Evolutionary conservation across 164 flowering plant genomes (phyloP).

Genomic region (Dillenia suffruticosa): DNA sequence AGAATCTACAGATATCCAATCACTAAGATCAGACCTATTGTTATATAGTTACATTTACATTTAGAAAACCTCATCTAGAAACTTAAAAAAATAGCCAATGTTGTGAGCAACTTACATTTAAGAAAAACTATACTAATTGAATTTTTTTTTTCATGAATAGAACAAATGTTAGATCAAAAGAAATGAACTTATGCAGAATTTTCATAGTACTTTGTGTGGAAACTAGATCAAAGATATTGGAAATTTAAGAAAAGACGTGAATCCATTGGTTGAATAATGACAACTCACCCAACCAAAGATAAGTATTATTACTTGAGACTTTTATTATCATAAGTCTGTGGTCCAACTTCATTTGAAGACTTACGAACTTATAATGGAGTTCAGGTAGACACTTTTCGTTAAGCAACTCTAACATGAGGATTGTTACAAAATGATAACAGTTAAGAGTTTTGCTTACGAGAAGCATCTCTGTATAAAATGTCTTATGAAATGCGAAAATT

Average conservation of each 20-base stretch:
- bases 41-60: too few relatives aligned
- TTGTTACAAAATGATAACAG: background rate
- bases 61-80: too few relatives aligned
- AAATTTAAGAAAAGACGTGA: too few relatives aligned
- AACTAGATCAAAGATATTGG: too few relatives aligned
- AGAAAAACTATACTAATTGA: constrained; percentile 9
- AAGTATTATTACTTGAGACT: constrained; percentile 1
- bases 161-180: background rate
- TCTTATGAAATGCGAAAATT: constrained; percentile 1
- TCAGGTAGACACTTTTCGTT: background rate
- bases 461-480: background rate
- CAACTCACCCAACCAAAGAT: background rate
- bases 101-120: background rate
- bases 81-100: too few relatives aligned
- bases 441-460: background rate
- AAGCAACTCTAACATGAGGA: background rate
- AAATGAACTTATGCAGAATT: too few relatives aligned
- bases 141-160: constrained; percentile 1
- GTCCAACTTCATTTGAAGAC: constrained; percentile 1
- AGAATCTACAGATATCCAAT: too few relatives aligned
- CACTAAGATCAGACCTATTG: too few relatives aligned
- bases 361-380: background rate
- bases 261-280: background rate
- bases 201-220: too few relatives aligned
- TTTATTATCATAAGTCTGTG: background rate